A percentile compares a stretch with the other conserved stretches of the same genome.
These are phyloP conservation scores for Gaeumannomyces sp. DNA, from an alignment of 2,329 filamentous ascomycete genomes.

Conservation along the genomic window DNA sequence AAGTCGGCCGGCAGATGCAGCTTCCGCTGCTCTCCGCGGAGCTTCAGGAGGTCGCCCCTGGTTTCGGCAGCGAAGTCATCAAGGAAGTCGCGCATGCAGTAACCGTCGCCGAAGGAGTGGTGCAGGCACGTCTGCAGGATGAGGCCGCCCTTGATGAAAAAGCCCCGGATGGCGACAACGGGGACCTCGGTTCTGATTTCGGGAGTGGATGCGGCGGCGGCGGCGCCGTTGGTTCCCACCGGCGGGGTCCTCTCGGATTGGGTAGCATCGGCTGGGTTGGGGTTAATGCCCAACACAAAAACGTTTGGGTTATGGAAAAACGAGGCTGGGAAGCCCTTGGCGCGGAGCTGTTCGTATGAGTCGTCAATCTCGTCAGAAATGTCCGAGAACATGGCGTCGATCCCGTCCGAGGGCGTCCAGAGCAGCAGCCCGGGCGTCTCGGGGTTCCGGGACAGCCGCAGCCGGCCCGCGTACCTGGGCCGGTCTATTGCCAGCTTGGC, in stretches of 20 bases:
- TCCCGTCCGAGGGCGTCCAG: slow-evolving; percentile 15
- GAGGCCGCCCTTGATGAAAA: slow-evolving; percentile 32
- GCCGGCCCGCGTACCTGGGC: slow-evolving; percentile 23
- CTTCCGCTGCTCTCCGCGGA: neutral
- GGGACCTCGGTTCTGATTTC: slow-evolving; percentile 22
- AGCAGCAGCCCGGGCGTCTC: neutral
- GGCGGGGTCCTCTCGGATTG: slow-evolving; percentile 1
- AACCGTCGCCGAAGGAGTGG: slow-evolving; percentile 36
- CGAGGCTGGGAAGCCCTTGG: slow-evolving; percentile 21
- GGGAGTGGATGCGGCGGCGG: slow-evolving; percentile 11
- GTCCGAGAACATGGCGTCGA: slow-evolving; percentile 15
- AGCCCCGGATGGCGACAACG: slow-evolving; percentile 31
- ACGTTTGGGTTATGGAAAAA: slow-evolving; percentile 18
- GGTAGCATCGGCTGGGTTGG: slow-evolving; percentile 8
- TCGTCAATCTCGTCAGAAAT: slow-evolving; percentile 17
- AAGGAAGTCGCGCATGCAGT: slow-evolving; percentile 32
- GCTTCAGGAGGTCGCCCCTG: slow-evolving; percentile 14
- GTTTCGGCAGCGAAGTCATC: slow-evolving; percentile 31
- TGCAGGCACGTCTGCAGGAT: slow-evolving; percentile 35
- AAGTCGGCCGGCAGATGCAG: neutral
- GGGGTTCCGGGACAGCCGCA: slow-evolving; percentile 15
- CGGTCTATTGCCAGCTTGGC: slow-evolving; percentile 16
- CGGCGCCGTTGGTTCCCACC: neutral
- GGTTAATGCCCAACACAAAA: slow-evolving; percentile 7
- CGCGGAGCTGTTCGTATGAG: slow-evolving; percentile 22